Evolutionary conservation across 805 yeast species (phyloP).

Genomic region (Starmerella bombi): DNA sequence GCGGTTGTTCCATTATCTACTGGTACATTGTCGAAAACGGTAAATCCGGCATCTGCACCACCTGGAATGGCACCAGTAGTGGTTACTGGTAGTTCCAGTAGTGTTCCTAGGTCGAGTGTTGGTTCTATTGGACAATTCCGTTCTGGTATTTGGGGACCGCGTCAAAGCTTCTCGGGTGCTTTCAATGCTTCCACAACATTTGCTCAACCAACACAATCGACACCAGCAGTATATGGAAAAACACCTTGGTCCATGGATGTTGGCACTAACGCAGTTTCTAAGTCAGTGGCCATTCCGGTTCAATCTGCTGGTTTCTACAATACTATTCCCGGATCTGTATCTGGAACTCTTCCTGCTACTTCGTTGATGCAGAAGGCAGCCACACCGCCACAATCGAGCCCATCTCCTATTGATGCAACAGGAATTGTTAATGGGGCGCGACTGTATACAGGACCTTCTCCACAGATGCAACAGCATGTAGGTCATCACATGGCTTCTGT

Average conservation of each 20-base stretch:
- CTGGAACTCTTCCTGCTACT: too few relatives aligned
- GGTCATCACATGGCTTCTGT: background rate
- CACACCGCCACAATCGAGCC: background rate
- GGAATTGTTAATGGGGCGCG: background rate
- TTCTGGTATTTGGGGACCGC: slow-evolving; percentile 19
- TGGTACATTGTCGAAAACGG: too few relatives aligned
- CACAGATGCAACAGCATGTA: background rate
- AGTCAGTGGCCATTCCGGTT: too few relatives aligned
- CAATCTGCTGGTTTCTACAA: too few relatives aligned
- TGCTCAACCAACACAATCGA: slow-evolving; percentile 4
- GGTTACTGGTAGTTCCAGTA: background rate
- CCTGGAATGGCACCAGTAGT: slow-evolving; percentile 3
- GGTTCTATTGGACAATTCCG: too few relatives aligned
- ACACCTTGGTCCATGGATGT: slow-evolving; percentile 8
- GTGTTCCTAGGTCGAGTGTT: too few relatives aligned
- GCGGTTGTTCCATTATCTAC: too few relatives aligned
- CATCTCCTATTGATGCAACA: background rate
- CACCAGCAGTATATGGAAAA: slow-evolving; percentile 4
- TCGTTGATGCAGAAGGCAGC: background rate
- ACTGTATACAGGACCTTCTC: background rate
- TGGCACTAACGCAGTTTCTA: too few relatives aligned
- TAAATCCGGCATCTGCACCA: background rate
- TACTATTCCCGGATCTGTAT: too few relatives aligned
- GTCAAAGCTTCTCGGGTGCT: slow-evolving; percentile 10
- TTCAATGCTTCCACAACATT: slow-evolving; percentile 6